Base-by-base conservation (phyloP, 805 yeast genomes). In the Ogataea naganishii region DNA sequence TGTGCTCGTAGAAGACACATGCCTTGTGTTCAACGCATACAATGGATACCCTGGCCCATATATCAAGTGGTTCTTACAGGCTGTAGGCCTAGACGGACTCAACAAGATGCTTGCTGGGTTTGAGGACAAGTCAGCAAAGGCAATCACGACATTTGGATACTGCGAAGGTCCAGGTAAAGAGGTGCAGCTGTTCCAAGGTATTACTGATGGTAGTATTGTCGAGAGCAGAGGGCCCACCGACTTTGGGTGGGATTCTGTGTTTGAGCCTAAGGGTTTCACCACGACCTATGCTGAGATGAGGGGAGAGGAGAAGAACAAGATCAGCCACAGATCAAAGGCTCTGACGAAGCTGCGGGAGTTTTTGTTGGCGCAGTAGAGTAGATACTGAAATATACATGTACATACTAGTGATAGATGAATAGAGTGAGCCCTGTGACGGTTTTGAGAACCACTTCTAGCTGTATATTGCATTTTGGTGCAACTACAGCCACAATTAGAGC, bases 171-270 rank as follows among this genome's bases (percentile, higher is more conserved):
- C 94, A 2, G 94, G 76, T 5, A 34, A 62, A 24, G 79, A 74
- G 34, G 85, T 79, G n/a, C 53, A 68, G 39, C 60, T 85, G 27
- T 88, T 92, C 57, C 89, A 83, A 53, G 99, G 98, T 6, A 56
- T 72, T 26, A 81, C 94, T 1, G 64, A 69, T 9, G 99, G 99
- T 14, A 56, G 42, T 7, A 88, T 92, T 46, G 97, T 88, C 5
- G 66, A 76, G 20, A 58, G 65, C 11, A 62, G 94, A 35, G 96
- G 96, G 2, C 83, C 83, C 6, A 69, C 75, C 10, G 67, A 70
- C 36, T 92, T 92, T 52, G 99, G 99, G 2, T 92, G 95, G 94
- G 96, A 92, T 58, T 76, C 96, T 6, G 61, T 83, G 29, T 92
- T 92, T 54, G 68, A 79, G 58, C 98, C 98, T 2, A 60, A 62